Evolutionary conservation across 495 filamentous ascomycete genomes (phyloP), one percentile per base, ranked within the genome.

Genomic region (Rhypophila decipiens): DNA sequence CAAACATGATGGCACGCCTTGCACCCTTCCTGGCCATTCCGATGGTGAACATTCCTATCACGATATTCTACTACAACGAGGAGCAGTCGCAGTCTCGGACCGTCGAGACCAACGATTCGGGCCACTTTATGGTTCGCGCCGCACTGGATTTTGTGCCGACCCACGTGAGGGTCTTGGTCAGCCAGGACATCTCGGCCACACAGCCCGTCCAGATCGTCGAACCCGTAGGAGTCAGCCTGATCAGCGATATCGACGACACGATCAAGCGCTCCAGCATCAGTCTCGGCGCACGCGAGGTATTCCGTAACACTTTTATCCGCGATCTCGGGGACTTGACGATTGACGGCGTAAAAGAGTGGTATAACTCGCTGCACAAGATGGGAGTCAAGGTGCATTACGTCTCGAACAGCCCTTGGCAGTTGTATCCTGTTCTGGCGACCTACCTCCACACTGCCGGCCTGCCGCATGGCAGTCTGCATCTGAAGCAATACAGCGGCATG

Each of bases 171-270:
- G 83, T 97, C 2, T 68, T 97, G 18, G 93, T 88, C 11, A 93
- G 83, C 15, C 90, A 96, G 64, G 77, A 83, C 31, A 72, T 99
- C 4, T 95, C 90, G 9, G 81, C 79, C 7, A 84, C 82, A 1
- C 83, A 88, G 51, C 76, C 82, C 12, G 75, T 97, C 29, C 70
- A 79, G 33, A 72, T 95, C 22, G 87, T 85, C 15, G 85, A 94
- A 44, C 76, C 86, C 0, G 70, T 63, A n/a, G 93, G 93, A 19
- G 75, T 99, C 52, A 96, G 90, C 59, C 46, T 99, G 44, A 96
- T 99, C 58, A 96, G 88, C 59, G 93, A 99, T 56, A 90, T 99
- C 49, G 93, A 99, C 59, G 93, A 99, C 64, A 99, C 93, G 0
- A 85, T 99, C 49, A 99, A 99, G 61, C 88, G 89, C 55, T 96